Evolutionary conservation across 2,329 filamentous ascomycete genomes (phyloP).

Genomic region (Fusarium caatingaense): DNA sequence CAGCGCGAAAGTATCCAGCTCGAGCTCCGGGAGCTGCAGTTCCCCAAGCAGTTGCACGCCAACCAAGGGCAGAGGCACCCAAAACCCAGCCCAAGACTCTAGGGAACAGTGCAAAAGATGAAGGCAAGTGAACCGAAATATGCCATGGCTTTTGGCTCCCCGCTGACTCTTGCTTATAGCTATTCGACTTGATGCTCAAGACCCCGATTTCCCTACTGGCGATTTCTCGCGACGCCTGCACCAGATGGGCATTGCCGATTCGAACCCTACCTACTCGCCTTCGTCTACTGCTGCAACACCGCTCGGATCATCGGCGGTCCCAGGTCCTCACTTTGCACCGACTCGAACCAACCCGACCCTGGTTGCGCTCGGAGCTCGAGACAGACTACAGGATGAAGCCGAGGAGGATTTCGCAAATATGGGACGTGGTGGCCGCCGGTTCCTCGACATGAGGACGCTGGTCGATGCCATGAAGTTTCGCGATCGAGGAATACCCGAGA

Average conservation of each 20-base stretch:
- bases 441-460: conserved; percentile 61
- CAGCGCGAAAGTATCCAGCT: conserved; percentile 59
- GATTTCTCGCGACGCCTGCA: conserved; percentile 64
- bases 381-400: conserved; percentile 56
- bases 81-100: conserved; percentile 24
- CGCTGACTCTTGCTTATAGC: conserved; percentile 47
- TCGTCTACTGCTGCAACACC: conserved; percentile 58
- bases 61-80: conserved; percentile 23
- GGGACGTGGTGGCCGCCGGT: conserved; percentile 55
- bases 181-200: conserved; percentile 54
- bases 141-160: neutral
- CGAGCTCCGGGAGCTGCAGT: conserved; percentile 48
- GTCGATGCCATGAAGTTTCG: conserved; percentile 60
- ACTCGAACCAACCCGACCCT: conserved; percentile 59
- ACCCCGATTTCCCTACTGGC: conserved; percentile 56
- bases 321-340: conserved; percentile 47
- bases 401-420: conserved; percentile 58
- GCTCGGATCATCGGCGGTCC: conserved; percentile 35
- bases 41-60: conserved; percentile 34
- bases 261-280: conserved; percentile 64
- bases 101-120: conserved; percentile 30
- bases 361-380: conserved; percentile 61
- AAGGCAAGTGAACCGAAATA: conserved; percentile 28
- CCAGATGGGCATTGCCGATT: conserved; percentile 66
- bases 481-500: conserved; percentile 52